phyloP scores from a whole-genome alignment of 2,329 filamentous ascomycete species.

The Dactylellina parvicollis region DNA sequence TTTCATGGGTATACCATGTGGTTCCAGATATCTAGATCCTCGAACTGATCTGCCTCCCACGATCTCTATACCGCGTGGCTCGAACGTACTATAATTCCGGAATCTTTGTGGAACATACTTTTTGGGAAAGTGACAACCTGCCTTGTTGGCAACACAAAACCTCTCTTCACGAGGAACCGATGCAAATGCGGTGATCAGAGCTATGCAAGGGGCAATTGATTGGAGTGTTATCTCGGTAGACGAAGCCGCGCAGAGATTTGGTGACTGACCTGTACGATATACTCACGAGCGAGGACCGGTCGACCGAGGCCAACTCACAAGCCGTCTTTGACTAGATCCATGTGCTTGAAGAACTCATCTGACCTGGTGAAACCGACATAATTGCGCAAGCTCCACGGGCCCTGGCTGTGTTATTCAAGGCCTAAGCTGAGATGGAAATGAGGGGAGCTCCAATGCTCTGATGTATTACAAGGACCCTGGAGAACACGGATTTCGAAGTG shows the following conservation, averaged over 20 bases:
- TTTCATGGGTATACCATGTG: constrained; percentile 36
- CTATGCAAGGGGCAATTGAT: constrained; percentile 1
- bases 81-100: background rate
- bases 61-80: background rate
- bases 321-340: too few relatives aligned
- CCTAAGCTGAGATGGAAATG: background rate
- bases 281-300: background rate
- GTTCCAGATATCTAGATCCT: constrained; percentile 27
- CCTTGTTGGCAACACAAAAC: constrained; percentile 48
- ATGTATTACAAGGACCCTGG: background rate
- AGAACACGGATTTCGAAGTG: background rate
- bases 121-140: constrained; percentile 36
- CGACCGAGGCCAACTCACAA: too few relatives aligned
- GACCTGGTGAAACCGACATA: too few relatives aligned
- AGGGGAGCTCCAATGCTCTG: background rate
- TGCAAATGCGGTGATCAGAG: background rate
- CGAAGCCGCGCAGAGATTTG: background rate
- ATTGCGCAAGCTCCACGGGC: too few relatives aligned
- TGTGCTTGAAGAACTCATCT: too few relatives aligned
- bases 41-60: constrained; percentile 7
- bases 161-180: background rate
- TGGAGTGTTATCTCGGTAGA: background rate
- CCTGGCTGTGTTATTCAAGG: background rate
- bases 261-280: background rate
- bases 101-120: constrained; percentile 19